These are phyloP conservation scores for Paraleonurus japonicus DNA, from an alignment of 257 asterid species.

Conservation along the genomic window DNA sequence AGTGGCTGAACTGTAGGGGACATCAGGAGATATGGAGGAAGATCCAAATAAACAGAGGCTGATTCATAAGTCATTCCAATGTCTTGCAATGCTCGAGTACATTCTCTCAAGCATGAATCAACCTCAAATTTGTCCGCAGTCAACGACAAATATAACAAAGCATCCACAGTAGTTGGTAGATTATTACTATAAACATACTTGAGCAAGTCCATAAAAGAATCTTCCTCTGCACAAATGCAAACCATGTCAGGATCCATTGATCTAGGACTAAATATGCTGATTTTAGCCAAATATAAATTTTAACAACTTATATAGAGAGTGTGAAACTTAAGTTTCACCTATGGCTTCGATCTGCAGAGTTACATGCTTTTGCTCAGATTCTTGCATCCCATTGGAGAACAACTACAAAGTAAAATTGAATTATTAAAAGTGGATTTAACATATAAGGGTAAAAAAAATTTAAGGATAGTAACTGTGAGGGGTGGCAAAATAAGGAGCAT, in stretches of 20 bases:
- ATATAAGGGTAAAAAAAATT: too few species aligned
- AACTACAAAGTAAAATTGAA: neutral
- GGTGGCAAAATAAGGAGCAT: too few species aligned
- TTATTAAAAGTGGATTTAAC: too few species aligned
- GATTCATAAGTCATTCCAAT: conserved; percentile 62
- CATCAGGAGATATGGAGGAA: conserved; percentile 57
- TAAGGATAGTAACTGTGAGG: too few species aligned
- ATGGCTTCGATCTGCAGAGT: conserved; percentile 49
- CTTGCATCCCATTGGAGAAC: too few species aligned
- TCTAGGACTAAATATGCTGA: too few species aligned
- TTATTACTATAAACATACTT: conserved; percentile 64
- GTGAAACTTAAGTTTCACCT: too few species aligned
- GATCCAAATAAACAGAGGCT: conserved; percentile 56
- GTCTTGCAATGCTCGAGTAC: conserved; percentile 48
- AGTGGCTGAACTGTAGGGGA: conserved; percentile 9
- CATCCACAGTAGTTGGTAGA: conserved; percentile 5
- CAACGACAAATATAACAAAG: neutral
- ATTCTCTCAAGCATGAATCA: conserved; percentile 79
- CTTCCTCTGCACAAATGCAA: conserved; percentile 57
- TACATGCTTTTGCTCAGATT: too few species aligned
- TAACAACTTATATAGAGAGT: too few species aligned
- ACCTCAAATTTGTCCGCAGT: too few species aligned
- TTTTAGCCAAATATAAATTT: too few species aligned
- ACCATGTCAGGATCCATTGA: neutral
- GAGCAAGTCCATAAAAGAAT: conserved; percentile 21